Evolutionary conservation across 73 alveolate species (phyloP).

Genomic region (Paramecium caudatum): DNA sequence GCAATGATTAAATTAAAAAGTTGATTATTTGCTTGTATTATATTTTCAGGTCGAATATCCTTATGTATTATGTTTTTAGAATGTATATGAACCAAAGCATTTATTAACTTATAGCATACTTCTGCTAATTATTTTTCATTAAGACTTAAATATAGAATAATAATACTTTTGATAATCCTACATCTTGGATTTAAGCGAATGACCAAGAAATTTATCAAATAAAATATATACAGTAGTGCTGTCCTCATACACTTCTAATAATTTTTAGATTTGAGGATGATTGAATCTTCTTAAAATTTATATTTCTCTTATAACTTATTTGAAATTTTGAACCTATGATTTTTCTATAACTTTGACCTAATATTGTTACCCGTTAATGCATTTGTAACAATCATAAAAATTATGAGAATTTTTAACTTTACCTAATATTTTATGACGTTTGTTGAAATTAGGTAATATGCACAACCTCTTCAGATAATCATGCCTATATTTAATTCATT

Average conservation of each 20-base stretch:
- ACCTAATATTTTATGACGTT: constrained; percentile 11
- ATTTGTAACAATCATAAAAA: constrained; percentile 54
- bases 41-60: constrained; percentile 61
- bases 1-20: constrained; percentile 2
- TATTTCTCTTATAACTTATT: constrained; percentile 4
- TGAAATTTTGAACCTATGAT: background rate
- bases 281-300: constrained; percentile 17
- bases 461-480: constrained; percentile 61
- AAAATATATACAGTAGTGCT: constrained; percentile 19
- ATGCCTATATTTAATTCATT: constrained; percentile 41
- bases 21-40: background rate
- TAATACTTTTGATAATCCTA: constrained; percentile 10
- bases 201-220: constrained; percentile 65
- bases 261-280: constrained; percentile 12
- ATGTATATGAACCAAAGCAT: constrained; percentile 33
- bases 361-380: constrained; percentile 43
- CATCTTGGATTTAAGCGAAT: constrained; percentile 18
- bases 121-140: background rate
- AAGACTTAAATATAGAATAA: background rate
- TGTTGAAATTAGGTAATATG: constrained; percentile 49
- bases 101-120: constrained; percentile 38
- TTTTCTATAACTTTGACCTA: constrained; percentile 44
- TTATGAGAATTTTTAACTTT: constrained; percentile 42
- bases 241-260: constrained; percentile 67
- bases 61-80: constrained; percentile 32